A percentile compares a stretch with the other conserved stretches of the same genome.
These are phyloP conservation scores for Suhomyces chickasaworum DNA, from an alignment of 1,139 yeast genomes.

Conservation along the genomic window DNA sequence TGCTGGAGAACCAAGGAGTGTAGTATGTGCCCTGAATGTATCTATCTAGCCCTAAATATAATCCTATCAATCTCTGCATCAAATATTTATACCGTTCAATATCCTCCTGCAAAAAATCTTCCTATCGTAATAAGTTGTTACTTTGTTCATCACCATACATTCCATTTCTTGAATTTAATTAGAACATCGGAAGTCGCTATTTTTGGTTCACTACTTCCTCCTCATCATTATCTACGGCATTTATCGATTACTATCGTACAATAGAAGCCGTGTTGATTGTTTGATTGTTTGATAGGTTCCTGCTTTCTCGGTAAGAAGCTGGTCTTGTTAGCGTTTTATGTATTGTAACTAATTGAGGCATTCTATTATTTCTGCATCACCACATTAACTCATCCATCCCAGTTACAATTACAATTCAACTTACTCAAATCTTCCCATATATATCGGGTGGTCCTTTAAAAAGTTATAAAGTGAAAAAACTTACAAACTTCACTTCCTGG, in stretches of 20 bases:
- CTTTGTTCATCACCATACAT: neutral
- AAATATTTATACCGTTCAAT: conserved; percentile 7
- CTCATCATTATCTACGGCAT: neutral
- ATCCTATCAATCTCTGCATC: conserved; percentile 3
- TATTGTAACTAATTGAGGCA: neutral
- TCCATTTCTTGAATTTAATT: neutral
- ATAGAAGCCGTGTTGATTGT: conserved; percentile 6
- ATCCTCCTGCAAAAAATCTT: neutral
- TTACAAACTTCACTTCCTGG: too few relatives aligned
- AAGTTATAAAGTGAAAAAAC: too few relatives aligned
- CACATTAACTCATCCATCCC: neutral
- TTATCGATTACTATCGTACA: neutral
- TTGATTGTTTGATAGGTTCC: conserved; percentile 5
- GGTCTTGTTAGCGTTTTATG: conserved; percentile 2
- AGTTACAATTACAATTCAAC: too few relatives aligned
- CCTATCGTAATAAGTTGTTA: too few relatives aligned
- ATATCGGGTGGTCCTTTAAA: too few relatives aligned
- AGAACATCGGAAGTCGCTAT: neutral
- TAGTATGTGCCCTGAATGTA: conserved; percentile 10
- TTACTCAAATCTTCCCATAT: too few relatives aligned
- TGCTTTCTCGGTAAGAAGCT: conserved; percentile 6
- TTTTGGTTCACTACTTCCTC: neutral
- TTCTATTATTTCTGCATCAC: neutral
- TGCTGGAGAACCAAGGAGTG: conserved; percentile 8
- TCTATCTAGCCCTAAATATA: conserved; percentile 8